Base-by-base conservation (phyloP, 306 rosid species). In the Boehmeria nivea region DNA sequence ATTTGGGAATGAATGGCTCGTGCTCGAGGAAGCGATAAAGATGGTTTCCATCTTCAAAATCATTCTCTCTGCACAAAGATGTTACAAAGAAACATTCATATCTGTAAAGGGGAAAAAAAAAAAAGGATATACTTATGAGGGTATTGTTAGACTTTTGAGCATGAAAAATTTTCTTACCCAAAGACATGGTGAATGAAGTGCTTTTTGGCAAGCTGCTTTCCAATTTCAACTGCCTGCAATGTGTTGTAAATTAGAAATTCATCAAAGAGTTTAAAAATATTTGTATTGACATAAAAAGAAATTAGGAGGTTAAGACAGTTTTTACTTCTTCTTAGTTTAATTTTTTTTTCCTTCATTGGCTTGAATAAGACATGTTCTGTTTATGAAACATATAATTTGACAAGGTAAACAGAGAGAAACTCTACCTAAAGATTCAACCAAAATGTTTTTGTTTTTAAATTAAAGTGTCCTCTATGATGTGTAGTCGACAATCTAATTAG, bases 21-120 rank as follows among this genome's bases (percentile, higher is more conserved):
- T 87, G 96, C 79, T 91, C 96, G 33, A 91, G 87, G 62, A 91
- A 91, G 54, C 95, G 93, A 56, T 87, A 91, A 28, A 75, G 75
- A 42, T 87, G 81, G 63, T 79, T 81, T 45, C 96, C 99, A 42
- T 91, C 99, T 66, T 72, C 88, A 65, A 91, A 85, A 15, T 77
- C 87, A 51, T 70, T 81, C 71, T 82, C 95, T 76, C 99, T 91
- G 23, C 72, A 66, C 23, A 71, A 51, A 33, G n/a, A 59, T 23
- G 70, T 63, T 69, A 27, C 51, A 61, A 8, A 28, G 40, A 51
- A 66, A 72, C 47, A 65, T 44, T 17, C 9, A 58, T 37, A 47
- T 15, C 6, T 17, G 2, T 31, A 4, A 1, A 31, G 36, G 9
- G 8, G 34, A 28, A 28, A 8, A 28, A 28, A 28, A 31, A 31